A percentile compares a stretch with the other conserved stretches of the same genome.
These are phyloP conservation scores for Aspergillus indologenus DNA, from an alignment of 495 filamentous ascomycete species.

Conservation along the genomic window DNA sequence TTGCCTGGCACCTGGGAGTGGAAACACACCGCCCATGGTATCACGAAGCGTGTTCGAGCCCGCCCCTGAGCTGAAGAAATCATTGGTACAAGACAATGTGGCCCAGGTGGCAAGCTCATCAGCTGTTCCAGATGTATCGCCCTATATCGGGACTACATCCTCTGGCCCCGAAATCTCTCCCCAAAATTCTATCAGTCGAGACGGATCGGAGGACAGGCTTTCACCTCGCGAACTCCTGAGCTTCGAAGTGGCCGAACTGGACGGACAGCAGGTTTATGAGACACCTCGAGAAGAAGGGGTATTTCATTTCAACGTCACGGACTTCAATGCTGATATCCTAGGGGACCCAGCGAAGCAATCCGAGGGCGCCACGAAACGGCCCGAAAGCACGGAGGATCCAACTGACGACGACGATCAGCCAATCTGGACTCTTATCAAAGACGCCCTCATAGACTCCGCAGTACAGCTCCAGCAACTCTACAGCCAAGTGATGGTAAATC, in stretches of 20 bases:
- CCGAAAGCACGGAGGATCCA: slow-evolving; percentile 12
- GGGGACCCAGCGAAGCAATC: neutral
- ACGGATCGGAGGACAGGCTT: neutral
- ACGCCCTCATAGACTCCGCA: slow-evolving; percentile 31
- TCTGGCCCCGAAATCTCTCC: slow-evolving; percentile 1
- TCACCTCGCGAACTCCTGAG: slow-evolving; percentile 11
- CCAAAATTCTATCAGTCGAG: neutral
- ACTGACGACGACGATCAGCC: slow-evolving; percentile 18
- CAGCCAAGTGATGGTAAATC: slow-evolving; percentile 24
- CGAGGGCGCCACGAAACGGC: slow-evolving; percentile 13
- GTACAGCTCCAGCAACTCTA: slow-evolving; percentile 29
- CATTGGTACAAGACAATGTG: neutral
- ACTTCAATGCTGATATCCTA: slow-evolving; percentile 19
- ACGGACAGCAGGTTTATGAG: slow-evolving; percentile 37
- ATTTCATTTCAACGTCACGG: slow-evolving; percentile 26
- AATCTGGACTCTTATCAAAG: slow-evolving; percentile 31
- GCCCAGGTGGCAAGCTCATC: slow-evolving; percentile 6
- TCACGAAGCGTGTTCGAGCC: neutral
- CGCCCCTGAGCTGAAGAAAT: neutral
- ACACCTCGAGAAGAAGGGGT: slow-evolving; percentile 7
- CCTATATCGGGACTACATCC: neutral
- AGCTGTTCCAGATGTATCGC: slow-evolving; percentile 4
- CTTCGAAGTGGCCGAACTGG: slow-evolving; percentile 40
- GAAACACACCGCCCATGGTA: neutral
- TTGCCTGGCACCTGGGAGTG: slow-evolving; percentile 6